These are phyloP conservation scores for Trametes punicea DNA, from an alignment of 768 basidiomycete genomes.

Conservation along the genomic window DNA sequence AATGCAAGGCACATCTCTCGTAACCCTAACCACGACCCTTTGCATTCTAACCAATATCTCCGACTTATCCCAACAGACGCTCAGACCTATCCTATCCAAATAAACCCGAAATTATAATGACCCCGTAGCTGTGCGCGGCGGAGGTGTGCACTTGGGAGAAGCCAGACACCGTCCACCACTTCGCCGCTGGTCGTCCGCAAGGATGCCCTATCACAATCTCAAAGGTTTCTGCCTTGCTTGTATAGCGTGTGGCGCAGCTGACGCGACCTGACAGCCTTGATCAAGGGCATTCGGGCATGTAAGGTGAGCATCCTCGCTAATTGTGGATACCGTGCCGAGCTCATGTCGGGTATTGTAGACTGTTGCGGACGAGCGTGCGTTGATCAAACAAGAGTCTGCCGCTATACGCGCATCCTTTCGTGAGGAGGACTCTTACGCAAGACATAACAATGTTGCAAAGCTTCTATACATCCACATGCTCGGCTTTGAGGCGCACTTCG, in stretches of 20 bases:
- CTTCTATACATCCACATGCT: slow-evolving; percentile 99
- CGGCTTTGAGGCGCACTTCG: slow-evolving; percentile 97
- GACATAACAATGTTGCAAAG: slow-evolving; percentile 97
- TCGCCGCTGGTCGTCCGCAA: slow-evolving; percentile 11
- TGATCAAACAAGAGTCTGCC: slow-evolving; percentile 96
- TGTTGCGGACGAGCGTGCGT: slow-evolving; percentile 94
- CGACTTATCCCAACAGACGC: too few relatives aligned
- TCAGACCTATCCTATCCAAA: not conserved
- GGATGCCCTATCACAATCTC: slow-evolving; percentile 83
- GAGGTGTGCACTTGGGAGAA: not conserved
- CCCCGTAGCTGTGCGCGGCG: slow-evolving; percentile 3
- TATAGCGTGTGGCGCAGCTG: slow-evolving; percentile 20
- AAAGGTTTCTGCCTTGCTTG: slow-evolving; percentile 57
- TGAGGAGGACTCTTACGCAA: slow-evolving; percentile 92
- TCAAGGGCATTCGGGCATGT: slow-evolving; percentile 97
- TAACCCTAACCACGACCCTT: not conserved
- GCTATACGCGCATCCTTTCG: slow-evolving; percentile 96
- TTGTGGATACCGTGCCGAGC: not conserved
- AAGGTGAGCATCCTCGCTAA: slow-evolving; percentile 49
- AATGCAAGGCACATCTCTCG: not conserved
- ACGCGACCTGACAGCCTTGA: slow-evolving; percentile 60
- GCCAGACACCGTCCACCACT: slow-evolving; percentile 8
- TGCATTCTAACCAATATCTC: not conserved
- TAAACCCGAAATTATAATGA: not conserved
- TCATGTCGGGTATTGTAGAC: slow-evolving; percentile 53